Conservation (phyloP, 2,329 filamentous ascomycete species). For the Phialocephala subalpina region DNA sequence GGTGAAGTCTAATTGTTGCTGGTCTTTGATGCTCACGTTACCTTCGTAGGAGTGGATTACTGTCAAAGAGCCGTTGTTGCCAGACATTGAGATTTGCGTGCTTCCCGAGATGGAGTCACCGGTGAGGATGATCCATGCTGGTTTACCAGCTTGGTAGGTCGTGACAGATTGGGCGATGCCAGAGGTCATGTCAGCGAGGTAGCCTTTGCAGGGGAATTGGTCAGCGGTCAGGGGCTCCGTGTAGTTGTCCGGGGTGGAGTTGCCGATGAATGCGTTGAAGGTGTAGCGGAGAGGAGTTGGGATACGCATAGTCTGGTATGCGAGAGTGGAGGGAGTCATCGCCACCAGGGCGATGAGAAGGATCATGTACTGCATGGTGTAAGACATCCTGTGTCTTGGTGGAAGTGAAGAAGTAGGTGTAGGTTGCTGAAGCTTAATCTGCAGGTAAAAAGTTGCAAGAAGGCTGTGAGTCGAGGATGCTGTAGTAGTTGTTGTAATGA, state of each 20-base stretch:
- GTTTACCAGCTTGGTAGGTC: background rate
- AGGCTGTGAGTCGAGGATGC: background rate
- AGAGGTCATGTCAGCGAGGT: background rate
- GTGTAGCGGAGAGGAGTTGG: conserved; percentile 10
- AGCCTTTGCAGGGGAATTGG: conserved; percentile 13
- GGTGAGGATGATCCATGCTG: background rate
- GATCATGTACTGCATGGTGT: background rate
- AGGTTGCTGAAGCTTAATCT: background rate
- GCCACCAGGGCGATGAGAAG: background rate
- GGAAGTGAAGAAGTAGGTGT: background rate
- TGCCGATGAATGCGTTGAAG: background rate
- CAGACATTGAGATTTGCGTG: conserved; percentile 1
- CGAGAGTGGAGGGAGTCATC: background rate
- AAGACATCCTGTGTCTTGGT: background rate
- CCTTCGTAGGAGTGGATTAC: conserved; percentile 9
- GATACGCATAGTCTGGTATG: background rate
- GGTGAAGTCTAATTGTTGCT: background rate
- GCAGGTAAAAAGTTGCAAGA: background rate
- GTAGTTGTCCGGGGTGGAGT: background rate
- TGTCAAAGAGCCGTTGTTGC: background rate
- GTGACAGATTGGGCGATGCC: background rate
- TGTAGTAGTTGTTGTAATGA: background rate
- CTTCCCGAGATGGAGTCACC: background rate
- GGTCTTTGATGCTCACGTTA: background rate
- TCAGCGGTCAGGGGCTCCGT: background rate